Evolutionary conservation across 2,329 filamentous ascomycete genomes (phyloP).

Genomic region (Boeremia exigua): DNA sequence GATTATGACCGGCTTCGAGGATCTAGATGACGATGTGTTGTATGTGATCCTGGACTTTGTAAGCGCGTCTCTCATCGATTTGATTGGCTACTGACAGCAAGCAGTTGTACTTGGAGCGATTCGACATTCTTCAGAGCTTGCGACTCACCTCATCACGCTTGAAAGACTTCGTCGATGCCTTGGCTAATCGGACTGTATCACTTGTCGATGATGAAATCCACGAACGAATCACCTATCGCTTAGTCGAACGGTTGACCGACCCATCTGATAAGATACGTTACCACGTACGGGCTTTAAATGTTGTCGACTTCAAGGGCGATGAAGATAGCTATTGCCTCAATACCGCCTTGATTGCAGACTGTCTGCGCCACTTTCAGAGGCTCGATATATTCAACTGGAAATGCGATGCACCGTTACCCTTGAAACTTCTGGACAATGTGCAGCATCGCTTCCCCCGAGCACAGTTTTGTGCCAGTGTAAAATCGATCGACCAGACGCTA

Average conservation of each 20-base stretch:
- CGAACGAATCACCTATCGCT: constrained; percentile 18
- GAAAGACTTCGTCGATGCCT: constrained; percentile 22
- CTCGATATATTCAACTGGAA: constrained; percentile 23
- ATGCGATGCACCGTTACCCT: constrained; percentile 12
- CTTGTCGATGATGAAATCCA: constrained; percentile 19
- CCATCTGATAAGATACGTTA: constrained; percentile 13
- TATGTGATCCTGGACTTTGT: constrained; percentile 23
- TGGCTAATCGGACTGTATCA: constrained; percentile 13
- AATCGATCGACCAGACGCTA: constrained; percentile 5
- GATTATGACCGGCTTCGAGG: constrained; percentile 19
- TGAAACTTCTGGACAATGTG: neutral
- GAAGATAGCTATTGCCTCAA: constrained; percentile 27
- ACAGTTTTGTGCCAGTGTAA: constrained; percentile 12
- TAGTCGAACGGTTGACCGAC: constrained; percentile 19
- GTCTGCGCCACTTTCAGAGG: constrained; percentile 13
- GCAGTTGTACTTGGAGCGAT: constrained; percentile 17
- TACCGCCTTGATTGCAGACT: constrained; percentile 4
- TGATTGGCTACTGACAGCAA: constrained; percentile 6
- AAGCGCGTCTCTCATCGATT: constrained; percentile 1
- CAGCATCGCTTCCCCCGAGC: constrained; percentile 11
- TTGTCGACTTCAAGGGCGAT: constrained; percentile 24
- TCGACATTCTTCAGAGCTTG: constrained; percentile 6
- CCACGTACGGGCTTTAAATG: constrained; percentile 19
- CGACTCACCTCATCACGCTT: constrained; percentile 18
- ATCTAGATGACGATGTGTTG: constrained; percentile 25